phyloP scores from a whole-genome alignment of 2,329 filamentous ascomycete species.

The Curvularia hawaiiensis region DNA sequence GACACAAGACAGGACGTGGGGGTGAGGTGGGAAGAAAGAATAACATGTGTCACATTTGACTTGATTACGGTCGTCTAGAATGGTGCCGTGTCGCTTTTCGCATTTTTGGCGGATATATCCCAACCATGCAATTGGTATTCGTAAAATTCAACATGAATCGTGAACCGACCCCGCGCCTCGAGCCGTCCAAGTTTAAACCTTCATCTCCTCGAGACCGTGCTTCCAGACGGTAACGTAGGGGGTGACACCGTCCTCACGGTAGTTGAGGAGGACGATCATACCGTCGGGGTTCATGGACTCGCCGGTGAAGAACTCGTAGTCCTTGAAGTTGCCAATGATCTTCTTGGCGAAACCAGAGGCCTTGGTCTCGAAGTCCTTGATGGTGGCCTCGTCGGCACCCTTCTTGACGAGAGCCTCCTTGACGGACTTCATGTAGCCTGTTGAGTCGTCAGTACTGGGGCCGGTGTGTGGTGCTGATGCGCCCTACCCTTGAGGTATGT shows the following conservation, averaged over 20 bases:
- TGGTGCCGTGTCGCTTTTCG: conserved; percentile 40
- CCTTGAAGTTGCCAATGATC: conserved; percentile 85
- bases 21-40: conserved; percentile 3
- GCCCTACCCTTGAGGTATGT: conserved; percentile 80
- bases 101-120: conserved; percentile 43
- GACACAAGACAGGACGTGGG: neutral
- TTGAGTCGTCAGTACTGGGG: conserved; percentile 10
- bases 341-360: conserved; percentile 80
- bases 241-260: conserved; percentile 93
- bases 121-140: conserved; percentile 47
- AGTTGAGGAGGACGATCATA: conserved; percentile 96
- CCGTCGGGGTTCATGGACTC: conserved; percentile 91
- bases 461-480: neutral
- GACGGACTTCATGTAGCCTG: conserved; percentile 91
- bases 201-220: conserved; percentile 85
- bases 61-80: conserved; percentile 34
- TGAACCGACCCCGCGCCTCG: conserved; percentile 25
- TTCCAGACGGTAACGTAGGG: conserved; percentile 94
- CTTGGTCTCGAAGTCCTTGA: conserved; percentile 80
- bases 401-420: conserved; percentile 74
- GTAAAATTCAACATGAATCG: conserved; percentile 41
- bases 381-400: conserved; percentile 64
- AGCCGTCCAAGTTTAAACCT: conserved; percentile 70
- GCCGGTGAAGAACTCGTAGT: conserved; percentile 94
- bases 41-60: conserved; percentile 19